Evolutionary conservation across 129 eudicot genomes (phyloP), one percentile per base, ranked within the genome.

Genomic region (Helianthus tuberosus): DNA sequence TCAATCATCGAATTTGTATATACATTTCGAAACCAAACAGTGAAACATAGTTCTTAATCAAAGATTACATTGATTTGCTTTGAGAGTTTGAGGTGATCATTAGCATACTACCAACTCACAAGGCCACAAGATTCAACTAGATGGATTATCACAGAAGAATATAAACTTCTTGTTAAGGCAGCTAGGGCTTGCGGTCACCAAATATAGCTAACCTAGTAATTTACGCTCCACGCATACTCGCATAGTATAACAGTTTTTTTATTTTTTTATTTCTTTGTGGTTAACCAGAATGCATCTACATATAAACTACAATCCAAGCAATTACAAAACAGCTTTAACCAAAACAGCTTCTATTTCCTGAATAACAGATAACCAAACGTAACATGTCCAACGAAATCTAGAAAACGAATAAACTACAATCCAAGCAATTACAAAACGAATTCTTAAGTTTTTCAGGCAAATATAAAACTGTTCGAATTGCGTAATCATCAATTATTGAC

Each of bases 171-270:
- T 25, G 10, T 3, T 27, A 32, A 32, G 36, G 15, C 14, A 29
- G 38, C 16, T n/a, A 25, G 74, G 48, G 55, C 35, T 66, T 54
- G 48, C 49, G 43, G 58, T 17, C 41, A 72, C 39, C 15, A 39
- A 72, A 72, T 58, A 72, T 25, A 44, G 58, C 54, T 29, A 66
- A 54, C 12, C 17, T 13, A 64, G n/a, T 55, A 58, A 58, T 54
- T 3, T 14, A 25, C 25, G 65, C 16, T 41, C 29, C 36, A 32
- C 36, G 36, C 36, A 32, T 32, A 32, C 36, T 32, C 36, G 36
- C 36, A 32, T 32, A 32, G 36, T 32, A 32, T 32, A 32, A 32
- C 36, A 32, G 36, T 32, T 32, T 32, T 32, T 32, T 32, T 27
- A 1, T 32, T 32, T 32, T 32, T 32, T 27, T 27, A 32, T 32